Conservation (phyloP, 2,329 filamentous ascomycete species). For the Microcyclosporella mali region DNA sequence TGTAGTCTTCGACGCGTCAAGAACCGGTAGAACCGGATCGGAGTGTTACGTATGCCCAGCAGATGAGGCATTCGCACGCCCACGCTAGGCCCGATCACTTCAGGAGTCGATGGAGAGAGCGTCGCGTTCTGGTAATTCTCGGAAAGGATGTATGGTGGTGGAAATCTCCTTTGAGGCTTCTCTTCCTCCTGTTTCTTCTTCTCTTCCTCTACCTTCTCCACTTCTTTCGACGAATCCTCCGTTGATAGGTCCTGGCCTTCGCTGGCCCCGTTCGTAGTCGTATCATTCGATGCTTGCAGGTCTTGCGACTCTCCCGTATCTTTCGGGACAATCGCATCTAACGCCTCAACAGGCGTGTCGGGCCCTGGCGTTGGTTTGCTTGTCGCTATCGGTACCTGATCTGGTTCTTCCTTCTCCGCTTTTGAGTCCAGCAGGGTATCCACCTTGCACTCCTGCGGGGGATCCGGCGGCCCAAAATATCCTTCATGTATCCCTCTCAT, state of each 20-base stretch:
- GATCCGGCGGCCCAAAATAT: slow-evolving; percentile 79
- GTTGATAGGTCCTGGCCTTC: slow-evolving; percentile 1
- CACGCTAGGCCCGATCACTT: slow-evolving; percentile 64
- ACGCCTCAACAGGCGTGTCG: slow-evolving; percentile 25
- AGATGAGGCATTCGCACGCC: slow-evolving; percentile 79
- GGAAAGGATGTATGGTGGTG: slow-evolving; percentile 66
- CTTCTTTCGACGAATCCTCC: slow-evolving; percentile 20
- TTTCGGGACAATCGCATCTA: slow-evolving; percentile 11
- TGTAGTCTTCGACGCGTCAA: slow-evolving; percentile 78
- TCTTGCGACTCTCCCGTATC: neutral
- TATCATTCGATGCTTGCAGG: slow-evolving; percentile 10
- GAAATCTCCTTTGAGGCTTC: slow-evolving; percentile 52
- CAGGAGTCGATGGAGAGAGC: slow-evolving; percentile 61
- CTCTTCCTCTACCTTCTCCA: slow-evolving; percentile 28
- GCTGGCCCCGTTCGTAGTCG: neutral
- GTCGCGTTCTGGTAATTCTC: slow-evolving; percentile 62
- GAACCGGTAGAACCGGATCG: slow-evolving; percentile 79
- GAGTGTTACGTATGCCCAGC: slow-evolving; percentile 86
- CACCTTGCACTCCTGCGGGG: slow-evolving; percentile 38
- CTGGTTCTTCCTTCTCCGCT: slow-evolving; percentile 15
- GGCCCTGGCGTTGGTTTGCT: slow-evolving; percentile 17
- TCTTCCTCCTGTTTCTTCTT: slow-evolving; percentile 32
- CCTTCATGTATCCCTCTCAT: slow-evolving; percentile 88
- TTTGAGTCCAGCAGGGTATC: slow-evolving; percentile 9
- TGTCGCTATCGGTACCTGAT: neutral